Evolutionary conservation across 805 yeast genomes (phyloP), one percentile per base, ranked within the genome.

Genomic region (Metschnikowia shivogae): DNA sequence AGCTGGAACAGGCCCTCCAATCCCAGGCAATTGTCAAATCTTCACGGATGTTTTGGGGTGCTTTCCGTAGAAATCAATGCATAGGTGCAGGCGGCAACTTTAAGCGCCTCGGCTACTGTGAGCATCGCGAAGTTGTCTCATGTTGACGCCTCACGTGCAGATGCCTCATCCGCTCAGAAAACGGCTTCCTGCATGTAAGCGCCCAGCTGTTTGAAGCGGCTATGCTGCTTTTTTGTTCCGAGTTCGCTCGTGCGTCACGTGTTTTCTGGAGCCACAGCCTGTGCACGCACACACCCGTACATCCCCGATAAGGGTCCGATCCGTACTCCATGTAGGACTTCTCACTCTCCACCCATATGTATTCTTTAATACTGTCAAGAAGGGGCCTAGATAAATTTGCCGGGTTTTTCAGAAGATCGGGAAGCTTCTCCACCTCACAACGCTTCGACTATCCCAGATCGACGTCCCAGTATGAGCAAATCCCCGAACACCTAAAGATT

Each of bases 401-500:
- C 10, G 6, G 13, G 3, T n/a, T 28, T 12, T 19, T 8, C 19
- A 12, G 14, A 27, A 27, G 11, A 6, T 4, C 26, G 5, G n/a
- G 20, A 4, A 17, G 5, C 20, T 10, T 11, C 24, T n/a, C 3
- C 24, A 11, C 22, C 17, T 11, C 24, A 14, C 24, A 17, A 27
- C 19, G 14, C 11, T 17, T 36, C 39, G 14, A 10, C 11, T 17
- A 11, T n/a, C 12, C 13, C 12, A 29, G 31, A 11, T 4, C 3
- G 7, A 22, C 26, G 8, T 22, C n/a, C 8, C 40, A 37, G 8
- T 37, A 37, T 20, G 27, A 37, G 34, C 59, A 59, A 42, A 51
- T 57, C 31, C 62, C 62, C 1, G 61, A 58, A 4, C 42, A 56
- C 24, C 53, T 59, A 19, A 46, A 47, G 35, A 43, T 57, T 36